Evolutionary conservation across 495 filamentous ascomycete genomes (phyloP).

Genomic region (Penicillium longicatenatum): DNA sequence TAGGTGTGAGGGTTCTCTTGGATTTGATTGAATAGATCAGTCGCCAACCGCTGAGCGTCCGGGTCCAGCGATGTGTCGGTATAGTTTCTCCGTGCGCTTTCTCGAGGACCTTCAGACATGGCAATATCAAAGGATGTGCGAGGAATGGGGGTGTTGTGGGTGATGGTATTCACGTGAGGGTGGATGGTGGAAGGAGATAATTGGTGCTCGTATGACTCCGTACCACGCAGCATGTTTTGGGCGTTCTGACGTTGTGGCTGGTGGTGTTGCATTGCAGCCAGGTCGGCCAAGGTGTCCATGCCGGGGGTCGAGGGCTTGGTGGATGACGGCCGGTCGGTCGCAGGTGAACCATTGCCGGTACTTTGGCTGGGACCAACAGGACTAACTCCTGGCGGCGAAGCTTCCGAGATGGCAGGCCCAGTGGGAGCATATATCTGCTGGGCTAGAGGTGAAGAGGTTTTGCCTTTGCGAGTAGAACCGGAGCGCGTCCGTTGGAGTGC

Average conservation of each 20-base stretch:
- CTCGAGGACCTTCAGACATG: slow-evolving; percentile 56
- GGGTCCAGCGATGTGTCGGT: slow-evolving; percentile 53
- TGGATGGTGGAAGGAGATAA: slow-evolving; percentile 51
- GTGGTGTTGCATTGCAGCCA: slow-evolving; percentile 67
- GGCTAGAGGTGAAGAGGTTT: slow-evolving; percentile 46
- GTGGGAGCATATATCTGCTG: slow-evolving; percentile 43
- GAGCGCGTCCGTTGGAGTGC: slow-evolving; percentile 38
- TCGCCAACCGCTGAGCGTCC: slow-evolving; percentile 54
- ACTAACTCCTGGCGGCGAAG: slow-evolving; percentile 33
- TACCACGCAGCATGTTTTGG: slow-evolving; percentile 43
- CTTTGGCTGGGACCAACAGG: slow-evolving; percentile 30
- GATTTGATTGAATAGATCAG: slow-evolving; percentile 55
- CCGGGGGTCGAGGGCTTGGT: slow-evolving; percentile 58
- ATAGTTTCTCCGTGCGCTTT: slow-evolving; percentile 51
- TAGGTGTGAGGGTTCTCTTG: slow-evolving; percentile 65
- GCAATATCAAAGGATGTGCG: slow-evolving; percentile 57
- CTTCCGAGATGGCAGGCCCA: slow-evolving; percentile 28
- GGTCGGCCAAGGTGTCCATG: slow-evolving; percentile 67
- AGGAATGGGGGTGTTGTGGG: slow-evolving; percentile 53
- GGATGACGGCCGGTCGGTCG: slow-evolving; percentile 33
- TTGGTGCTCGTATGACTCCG: slow-evolving; percentile 50
- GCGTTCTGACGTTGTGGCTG: slow-evolving; percentile 54
- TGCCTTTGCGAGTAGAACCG: slow-evolving; percentile 34
- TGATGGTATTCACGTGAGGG: slow-evolving; percentile 50
- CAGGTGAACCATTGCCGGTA: slow-evolving; percentile 36